Evolutionary conservation across 495 filamentous ascomycete genomes (phyloP), one percentile per base, ranked within the genome.

Genomic region (Penicillium dipodomyicola): DNA sequence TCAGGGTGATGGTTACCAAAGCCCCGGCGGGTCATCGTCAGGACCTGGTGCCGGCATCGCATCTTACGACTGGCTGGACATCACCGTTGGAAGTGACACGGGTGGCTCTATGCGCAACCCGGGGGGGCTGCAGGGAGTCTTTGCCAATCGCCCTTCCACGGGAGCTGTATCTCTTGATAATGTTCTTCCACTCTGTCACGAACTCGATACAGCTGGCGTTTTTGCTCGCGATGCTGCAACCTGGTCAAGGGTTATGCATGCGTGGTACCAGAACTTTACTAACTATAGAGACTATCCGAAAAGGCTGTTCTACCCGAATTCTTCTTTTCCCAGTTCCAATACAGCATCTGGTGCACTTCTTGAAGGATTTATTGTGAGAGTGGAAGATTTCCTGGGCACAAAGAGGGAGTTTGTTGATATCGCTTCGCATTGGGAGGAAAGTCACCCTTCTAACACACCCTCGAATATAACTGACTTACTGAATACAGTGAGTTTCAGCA

Each of bases 161-260:
- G 61, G 59, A 0, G 54, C 61, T 12, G 59, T 66, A 12, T 47
- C 42, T 15, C 58, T 72, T 10, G 65, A 68, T 10, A 20, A 59
- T 25, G 77, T 79, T 30, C 72, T 80, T 72, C 76, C 78, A 11
- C 62, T 80, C 0, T 71, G 70, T 1, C 67, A 73, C 2, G 65
- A 52, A 2, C 68, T 82, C 5, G 79, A 82, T 58, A 80, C 79
- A 0, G 69, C 77, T 8, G 79, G 78, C 3, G 75, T 81, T 50
- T 68, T 80, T 51, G 67, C 77, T 2, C 73, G 81, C 0, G 73
- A 79, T 62, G 74, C 80, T 0, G 52, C 54, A 0, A 56, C 80
- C 2, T 83, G 80, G 80, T 64, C 74, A 1, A 65, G 59, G 5
- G 75, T 77, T 2, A 68, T 72, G 12, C 67, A 74, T n/a, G 78